phyloP scores from a whole-genome alignment of 225 moss, liverwort and hornwort species.

The Climacium dendroides region DNA sequence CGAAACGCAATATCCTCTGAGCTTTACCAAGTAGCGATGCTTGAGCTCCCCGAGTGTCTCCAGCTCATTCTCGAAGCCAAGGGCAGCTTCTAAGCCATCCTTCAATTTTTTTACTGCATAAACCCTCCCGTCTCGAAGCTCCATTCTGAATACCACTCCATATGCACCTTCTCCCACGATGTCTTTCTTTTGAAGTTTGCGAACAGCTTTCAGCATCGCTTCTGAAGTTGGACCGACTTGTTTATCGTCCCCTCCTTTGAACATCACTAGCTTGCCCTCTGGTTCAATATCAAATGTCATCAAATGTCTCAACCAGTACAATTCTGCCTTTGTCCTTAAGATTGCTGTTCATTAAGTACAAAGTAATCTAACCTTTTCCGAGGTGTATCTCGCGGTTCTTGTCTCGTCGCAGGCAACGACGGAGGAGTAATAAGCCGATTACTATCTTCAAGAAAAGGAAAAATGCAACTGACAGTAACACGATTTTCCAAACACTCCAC shows the following conservation, averaged over 20 bases:
- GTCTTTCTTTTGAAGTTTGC: slow-evolving; percentile 29
- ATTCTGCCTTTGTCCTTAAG: not conserved
- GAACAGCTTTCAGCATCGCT: slow-evolving; percentile 22
- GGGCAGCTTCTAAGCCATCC: slow-evolving; percentile 31
- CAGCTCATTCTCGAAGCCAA: slow-evolving; percentile 44
- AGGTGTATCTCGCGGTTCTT: slow-evolving; percentile 29
- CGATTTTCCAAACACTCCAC: slow-evolving; percentile 31
- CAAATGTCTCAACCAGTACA: not conserved
- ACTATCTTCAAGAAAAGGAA: slow-evolving; percentile 33
- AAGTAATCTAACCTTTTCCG: slow-evolving; percentile 20
- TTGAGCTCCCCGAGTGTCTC: slow-evolving; percentile 37
- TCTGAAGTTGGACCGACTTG: slow-evolving; percentile 9
- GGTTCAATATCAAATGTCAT: not conserved
- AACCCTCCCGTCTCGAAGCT: not conserved
- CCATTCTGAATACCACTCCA: slow-evolving; percentile 37
- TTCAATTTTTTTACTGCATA: slow-evolving; percentile 40
- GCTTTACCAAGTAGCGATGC: slow-evolving; percentile 41
- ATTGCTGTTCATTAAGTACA: not conserved
- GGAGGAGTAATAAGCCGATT: slow-evolving; percentile 15
- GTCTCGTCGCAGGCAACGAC: slow-evolving; percentile 13
- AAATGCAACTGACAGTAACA: slow-evolving; percentile 4
- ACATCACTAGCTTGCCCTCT: slow-evolving; percentile 49
- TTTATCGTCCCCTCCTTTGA: slow-evolving; percentile 16
- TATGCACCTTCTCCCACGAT: slow-evolving; percentile 43
- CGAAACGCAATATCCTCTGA: slow-evolving; percentile 38